Conservation (phyloP, 371 early-diverging fungal species). For the Spiromyces aspiralis region DNA sequence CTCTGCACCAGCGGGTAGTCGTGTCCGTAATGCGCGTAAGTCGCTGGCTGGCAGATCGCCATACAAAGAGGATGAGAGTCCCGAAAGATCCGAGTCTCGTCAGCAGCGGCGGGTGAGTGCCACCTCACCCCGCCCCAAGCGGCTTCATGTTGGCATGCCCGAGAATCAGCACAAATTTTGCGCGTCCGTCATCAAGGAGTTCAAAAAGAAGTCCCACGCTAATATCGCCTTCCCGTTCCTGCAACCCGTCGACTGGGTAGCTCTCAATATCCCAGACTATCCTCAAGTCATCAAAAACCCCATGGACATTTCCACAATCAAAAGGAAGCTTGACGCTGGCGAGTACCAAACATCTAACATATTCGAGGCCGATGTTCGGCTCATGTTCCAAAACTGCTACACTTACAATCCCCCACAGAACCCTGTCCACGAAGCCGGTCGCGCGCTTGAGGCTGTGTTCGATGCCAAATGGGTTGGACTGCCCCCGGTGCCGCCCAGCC, state of each 20-base stretch:
- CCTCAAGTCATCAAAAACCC: constrained; percentile 84
- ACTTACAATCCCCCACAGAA: constrained; percentile 79
- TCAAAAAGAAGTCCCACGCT: constrained; percentile 53
- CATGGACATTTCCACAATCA: constrained; percentile 95
- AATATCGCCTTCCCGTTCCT: constrained; percentile 65
- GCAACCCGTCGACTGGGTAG: constrained; percentile 84
- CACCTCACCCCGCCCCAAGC: background rate
- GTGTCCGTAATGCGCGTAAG: background rate
- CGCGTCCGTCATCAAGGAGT: constrained; percentile 47
- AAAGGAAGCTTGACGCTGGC: constrained; percentile 60
- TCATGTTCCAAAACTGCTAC: constrained; percentile 90
- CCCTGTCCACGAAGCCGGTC: constrained; percentile 76
- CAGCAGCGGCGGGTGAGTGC: background rate
- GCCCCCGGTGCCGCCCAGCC: constrained; percentile 23
- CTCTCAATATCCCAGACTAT: constrained; percentile 89
- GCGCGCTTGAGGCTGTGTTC: constrained; percentile 62
- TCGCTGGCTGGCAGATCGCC: background rate
- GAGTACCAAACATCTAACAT: constrained; percentile 53
- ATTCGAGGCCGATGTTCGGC: constrained; percentile 71
- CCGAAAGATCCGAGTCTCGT: background rate
- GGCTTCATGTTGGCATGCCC: background rate
- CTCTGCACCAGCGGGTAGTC: too few relatives aligned
- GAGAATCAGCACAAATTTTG: constrained; percentile 34
- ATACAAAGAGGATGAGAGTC: background rate
- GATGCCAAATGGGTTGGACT: constrained; percentile 66